Conservation (phyloP, 305 asterid genomes). For the Nicotiana rustica region DNA sequence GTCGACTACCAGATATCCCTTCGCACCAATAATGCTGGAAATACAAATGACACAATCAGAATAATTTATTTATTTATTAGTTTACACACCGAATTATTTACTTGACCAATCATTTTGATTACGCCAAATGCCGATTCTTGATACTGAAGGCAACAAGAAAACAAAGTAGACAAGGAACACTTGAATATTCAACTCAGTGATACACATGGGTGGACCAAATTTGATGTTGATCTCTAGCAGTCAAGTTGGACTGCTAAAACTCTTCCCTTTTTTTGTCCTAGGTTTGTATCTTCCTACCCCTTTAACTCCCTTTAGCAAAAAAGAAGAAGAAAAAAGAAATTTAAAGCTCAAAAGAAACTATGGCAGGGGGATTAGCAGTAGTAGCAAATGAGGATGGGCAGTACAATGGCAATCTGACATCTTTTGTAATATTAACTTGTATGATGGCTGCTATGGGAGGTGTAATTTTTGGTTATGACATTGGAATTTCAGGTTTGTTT, state of each 20-base stretch:
- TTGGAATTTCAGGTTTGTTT: slow-evolving; percentile 52
- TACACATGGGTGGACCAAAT: slow-evolving; percentile 16
- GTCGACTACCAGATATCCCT: not conserved
- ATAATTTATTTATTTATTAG: not conserved
- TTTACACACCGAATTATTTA: slow-evolving; percentile 5
- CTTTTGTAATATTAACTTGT: slow-evolving; percentile 46
- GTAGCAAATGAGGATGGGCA: slow-evolving; percentile 33
- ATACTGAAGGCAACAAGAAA: too few relatives aligned
- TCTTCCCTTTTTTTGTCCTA: not conserved
- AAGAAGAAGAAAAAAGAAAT: too few relatives aligned
- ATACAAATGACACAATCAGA: not conserved
- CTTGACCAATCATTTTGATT: too few relatives aligned
- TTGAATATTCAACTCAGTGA: slow-evolving; percentile 17
- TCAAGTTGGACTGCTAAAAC: slow-evolving; percentile 34
- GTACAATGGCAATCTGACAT: slow-evolving; percentile 44
- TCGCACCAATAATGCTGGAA: slow-evolving; percentile 3
- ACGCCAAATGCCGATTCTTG: too few relatives aligned
- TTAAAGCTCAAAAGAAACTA: not conserved
- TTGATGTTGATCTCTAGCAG: slow-evolving; percentile 27
- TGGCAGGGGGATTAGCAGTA: slow-evolving; percentile 39
- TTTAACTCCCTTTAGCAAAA: not conserved
- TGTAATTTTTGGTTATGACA: slow-evolving; percentile 51
- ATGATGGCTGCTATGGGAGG: slow-evolving; percentile 51
- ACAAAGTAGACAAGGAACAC: not conserved
- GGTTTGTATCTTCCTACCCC: not conserved